Evolutionary conservation across 108 stramenopile genomes (phyloP), one percentile per base, ranked within the genome.

Genomic region (Bacterosira constricta): DNA sequence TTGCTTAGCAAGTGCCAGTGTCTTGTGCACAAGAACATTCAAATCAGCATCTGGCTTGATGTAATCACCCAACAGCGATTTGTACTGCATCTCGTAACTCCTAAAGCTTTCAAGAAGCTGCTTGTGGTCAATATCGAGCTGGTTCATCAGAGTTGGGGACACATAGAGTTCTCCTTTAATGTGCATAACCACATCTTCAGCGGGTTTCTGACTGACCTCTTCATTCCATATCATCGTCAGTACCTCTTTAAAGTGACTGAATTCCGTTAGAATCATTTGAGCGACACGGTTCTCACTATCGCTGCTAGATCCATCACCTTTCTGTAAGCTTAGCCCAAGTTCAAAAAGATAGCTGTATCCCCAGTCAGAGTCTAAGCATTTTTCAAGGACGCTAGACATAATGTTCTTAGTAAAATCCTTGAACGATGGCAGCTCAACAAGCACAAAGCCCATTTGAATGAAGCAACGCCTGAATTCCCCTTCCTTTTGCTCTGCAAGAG

Each of bases 181-280:
- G 6, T 71, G 53, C 21, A 13, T 35, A 10, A 87, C 81, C 2
- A 79, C 71, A 53, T 79, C 86, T 79, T 87, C 81, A 9, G 62
- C 79, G 4, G 86, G 86, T 38, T 87, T 87, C 46, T 84, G 86
- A 31, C 68, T 68, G 3, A 81, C 82, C 46, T 87, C 86, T 39
- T 82, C 72, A 55, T 87, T 87, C 86, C 86, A 87, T 23, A 75
- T 69, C 86, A 87, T 87, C 0, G 83, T 84, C 61, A 82, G 18
- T 2, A 87, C 86, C 30, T 87, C 86, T 55, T 87, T 87, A 54
- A 87, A 87, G 38, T 84, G 83, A 34, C 71, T 66, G 37, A 87
- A 87, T 38, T 87, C 86, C 20, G 77, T 47, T 0, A 87, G 60
- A 18, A 82, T 41, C 53, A 79, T 79, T 37, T 87, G 86, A 11